These are phyloP conservation scores for Urostyla sp. DNA, from an alignment of 73 alveolate genomes.

Conservation along the genomic window DNA sequence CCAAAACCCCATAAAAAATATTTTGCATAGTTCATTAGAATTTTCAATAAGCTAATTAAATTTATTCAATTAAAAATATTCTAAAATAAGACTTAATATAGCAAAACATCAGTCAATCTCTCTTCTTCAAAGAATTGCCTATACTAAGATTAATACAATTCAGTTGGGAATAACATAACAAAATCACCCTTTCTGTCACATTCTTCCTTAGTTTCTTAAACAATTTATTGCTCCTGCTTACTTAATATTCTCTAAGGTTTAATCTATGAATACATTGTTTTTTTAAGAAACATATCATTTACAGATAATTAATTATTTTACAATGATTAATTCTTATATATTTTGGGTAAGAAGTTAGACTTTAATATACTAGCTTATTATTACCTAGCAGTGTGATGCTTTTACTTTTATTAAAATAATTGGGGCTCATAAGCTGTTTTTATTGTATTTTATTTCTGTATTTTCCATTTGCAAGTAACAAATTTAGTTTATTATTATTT, in stretches of 20 bases:
- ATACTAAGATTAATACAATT: neutral
- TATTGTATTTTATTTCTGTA: neutral
- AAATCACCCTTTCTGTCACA: constrained; percentile 18
- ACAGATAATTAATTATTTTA: too few species aligned
- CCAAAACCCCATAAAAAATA: too few species aligned
- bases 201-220: neutral
- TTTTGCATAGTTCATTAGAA: too few species aligned
- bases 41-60: neutral
- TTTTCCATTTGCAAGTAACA: too few species aligned
- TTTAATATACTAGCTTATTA: neutral
- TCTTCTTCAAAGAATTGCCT: constrained; percentile 26
- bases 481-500: neutral
- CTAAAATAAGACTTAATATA: too few species aligned
- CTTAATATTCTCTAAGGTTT: neutral
- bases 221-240: neutral
- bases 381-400: neutral
- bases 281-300: too few species aligned
- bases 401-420: neutral
- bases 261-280: too few species aligned
- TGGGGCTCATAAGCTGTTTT: neutral
- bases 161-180: constrained; percentile 1
- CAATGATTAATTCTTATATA: constrained; percentile 6
- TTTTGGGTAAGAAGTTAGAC: constrained; percentile 13
- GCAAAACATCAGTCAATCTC: constrained; percentile 2
- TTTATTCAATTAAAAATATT: neutral